Evolutionary conservation across 768 basidiomycete genomes (phyloP).

Genomic region (Boletus barrowsii): DNA sequence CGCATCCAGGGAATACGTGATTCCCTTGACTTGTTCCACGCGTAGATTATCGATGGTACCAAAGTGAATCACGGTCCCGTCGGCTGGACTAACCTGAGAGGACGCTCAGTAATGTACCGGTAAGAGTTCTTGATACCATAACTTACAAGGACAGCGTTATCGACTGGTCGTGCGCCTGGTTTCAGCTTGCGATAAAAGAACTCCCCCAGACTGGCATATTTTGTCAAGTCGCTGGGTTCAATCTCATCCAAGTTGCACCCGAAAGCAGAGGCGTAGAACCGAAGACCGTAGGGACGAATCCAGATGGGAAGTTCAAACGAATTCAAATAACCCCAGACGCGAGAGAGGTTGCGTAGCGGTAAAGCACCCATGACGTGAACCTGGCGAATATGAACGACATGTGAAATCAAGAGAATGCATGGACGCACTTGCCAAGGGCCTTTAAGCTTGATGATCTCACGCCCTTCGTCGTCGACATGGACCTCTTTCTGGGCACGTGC

Average conservation of each 20-base stretch:
- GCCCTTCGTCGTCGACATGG: conserved; percentile 78
- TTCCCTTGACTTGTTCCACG: conserved; percentile 97
- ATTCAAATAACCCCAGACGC: conserved; percentile 95
- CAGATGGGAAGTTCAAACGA: conserved; percentile 90
- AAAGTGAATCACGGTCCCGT: conserved; percentile 89
- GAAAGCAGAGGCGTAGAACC: conserved; percentile 82
- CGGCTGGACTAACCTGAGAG: conserved; percentile 84
- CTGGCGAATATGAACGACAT: conserved; percentile 35
- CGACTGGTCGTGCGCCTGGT: conserved; percentile 78
- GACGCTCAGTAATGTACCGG: neutral
- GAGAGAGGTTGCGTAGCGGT: conserved; percentile 92
- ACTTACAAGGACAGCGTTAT: conserved; percentile 66
- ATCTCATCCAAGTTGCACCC: conserved; percentile 94
- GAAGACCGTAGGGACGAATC: conserved; percentile 89
- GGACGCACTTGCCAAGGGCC: conserved; percentile 87
- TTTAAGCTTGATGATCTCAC: conserved; percentile 74
- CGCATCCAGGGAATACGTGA: conserved; percentile 94
- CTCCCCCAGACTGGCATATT: conserved; percentile 84
- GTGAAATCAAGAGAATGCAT: neutral
- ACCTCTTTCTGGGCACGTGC: conserved; percentile 56
- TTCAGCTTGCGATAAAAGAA: conserved; percentile 94
- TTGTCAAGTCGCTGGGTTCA: conserved; percentile 69
- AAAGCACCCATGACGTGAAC: conserved; percentile 97
- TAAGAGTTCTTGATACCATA: neutral
- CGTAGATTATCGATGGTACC: conserved; percentile 75